Conservation (phyloP, 352 stramenopile species). For the Peronospora tabacina region DNA sequence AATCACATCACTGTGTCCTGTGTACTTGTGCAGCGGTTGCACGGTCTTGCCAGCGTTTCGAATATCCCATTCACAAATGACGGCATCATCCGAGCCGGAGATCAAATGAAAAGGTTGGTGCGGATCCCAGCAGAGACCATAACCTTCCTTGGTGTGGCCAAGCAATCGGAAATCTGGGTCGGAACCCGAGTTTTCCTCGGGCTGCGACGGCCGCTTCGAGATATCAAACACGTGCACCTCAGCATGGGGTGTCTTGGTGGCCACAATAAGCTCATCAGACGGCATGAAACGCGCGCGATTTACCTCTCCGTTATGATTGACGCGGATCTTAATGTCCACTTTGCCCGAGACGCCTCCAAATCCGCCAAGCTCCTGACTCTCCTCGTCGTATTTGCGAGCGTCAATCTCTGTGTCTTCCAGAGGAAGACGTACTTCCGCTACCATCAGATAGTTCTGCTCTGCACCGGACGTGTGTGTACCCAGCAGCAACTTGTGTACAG, state of each 20-base stretch:
- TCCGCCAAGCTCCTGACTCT: constrained; percentile 83
- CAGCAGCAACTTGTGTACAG: constrained; percentile 95
- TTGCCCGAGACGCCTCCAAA: constrained; percentile 88
- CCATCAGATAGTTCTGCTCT: constrained; percentile 86
- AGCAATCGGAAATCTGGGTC: constrained; percentile 76
- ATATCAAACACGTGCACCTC: constrained; percentile 98
- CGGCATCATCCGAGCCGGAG: constrained; percentile 93
- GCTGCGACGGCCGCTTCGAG: constrained; percentile 93
- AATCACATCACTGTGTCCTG: constrained; percentile 94
- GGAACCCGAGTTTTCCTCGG: constrained; percentile 66
- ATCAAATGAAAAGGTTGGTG: constrained; percentile 87
- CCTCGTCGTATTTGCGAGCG: constrained; percentile 95
- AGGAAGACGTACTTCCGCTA: constrained; percentile 91
- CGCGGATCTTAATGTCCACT: constrained; percentile 95
- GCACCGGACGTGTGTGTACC: constrained; percentile 95
- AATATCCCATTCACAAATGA: constrained; percentile 97
- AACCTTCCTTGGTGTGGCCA: constrained; percentile 88
- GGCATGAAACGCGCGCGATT: constrained; percentile 98
- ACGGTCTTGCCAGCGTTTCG: constrained; percentile 77
- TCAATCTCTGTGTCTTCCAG: constrained; percentile 94
- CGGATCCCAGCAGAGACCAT: constrained; percentile 95
- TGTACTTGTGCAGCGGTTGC: constrained; percentile 84
- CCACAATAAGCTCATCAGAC: constrained; percentile 97
- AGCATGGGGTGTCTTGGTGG: constrained; percentile 91
- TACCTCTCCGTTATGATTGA: constrained; percentile 98